These are phyloP conservation scores for Phytophthora syringae DNA, from an alignment of 352 stramenopile species.

Conservation along the genomic window DNA sequence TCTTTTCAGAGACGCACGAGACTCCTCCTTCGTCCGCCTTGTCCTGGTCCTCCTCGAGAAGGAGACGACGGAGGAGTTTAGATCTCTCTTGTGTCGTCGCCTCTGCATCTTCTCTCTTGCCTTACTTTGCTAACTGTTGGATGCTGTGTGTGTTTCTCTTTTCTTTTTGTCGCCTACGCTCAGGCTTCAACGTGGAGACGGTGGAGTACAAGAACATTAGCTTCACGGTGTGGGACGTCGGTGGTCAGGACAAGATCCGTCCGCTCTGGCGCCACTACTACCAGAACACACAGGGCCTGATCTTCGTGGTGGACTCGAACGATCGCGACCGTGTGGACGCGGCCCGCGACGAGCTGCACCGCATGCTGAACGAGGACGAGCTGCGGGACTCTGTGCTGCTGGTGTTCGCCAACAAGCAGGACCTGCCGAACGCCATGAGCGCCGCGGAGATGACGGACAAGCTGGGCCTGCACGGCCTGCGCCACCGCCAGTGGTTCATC, in stretches of 20 bases:
- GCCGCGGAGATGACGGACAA: constrained; percentile 99
- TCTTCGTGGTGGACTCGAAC: constrained; percentile 99
- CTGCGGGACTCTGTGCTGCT: constrained; percentile 97
- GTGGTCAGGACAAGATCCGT: constrained; percentile 99
- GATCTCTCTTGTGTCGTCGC: neutral
- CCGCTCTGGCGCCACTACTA: constrained; percentile 99
- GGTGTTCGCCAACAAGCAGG: too few species aligned
- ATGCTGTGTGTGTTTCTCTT: too few species aligned
- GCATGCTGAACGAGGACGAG: constrained; percentile 96
- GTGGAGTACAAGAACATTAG: constrained; percentile 99
- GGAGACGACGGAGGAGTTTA: constrained; percentile 1
- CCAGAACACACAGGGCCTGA: constrained; percentile 99
- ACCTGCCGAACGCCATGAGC: constrained; percentile 96
- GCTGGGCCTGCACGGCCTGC: constrained; percentile 96
- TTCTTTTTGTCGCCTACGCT: too few species aligned
- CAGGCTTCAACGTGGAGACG: constrained; percentile 99
- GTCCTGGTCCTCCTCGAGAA: neutral
- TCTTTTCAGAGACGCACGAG: neutral
- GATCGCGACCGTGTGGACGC: constrained; percentile 97
- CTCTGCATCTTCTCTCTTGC: neutral
- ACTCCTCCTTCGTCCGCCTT: neutral
- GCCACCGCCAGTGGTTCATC: constrained; percentile 99
- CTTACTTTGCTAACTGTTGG: neutral
- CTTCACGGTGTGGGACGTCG: constrained; percentile 99
- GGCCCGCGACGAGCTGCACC: constrained; percentile 97